Conservation (phyloP, 2,329 filamentous ascomycete genomes). For the Colletotrichum trifolii region DNA sequence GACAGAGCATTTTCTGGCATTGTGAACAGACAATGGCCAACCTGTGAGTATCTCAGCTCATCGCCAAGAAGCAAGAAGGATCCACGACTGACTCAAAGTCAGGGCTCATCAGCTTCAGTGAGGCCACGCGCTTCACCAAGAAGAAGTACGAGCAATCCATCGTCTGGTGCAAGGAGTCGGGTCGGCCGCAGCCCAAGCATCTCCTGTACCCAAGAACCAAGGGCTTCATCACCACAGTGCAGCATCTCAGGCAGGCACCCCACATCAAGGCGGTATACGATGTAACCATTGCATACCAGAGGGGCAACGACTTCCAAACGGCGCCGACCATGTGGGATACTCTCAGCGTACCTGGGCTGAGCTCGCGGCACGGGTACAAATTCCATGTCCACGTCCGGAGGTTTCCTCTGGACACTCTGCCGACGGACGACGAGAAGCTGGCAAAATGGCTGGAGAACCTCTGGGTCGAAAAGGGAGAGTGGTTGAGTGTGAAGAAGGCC, state of each 20-base stretch:
- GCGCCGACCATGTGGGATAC: slow-evolving; percentile 66
- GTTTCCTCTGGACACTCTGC: slow-evolving; percentile 60
- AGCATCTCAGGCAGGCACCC: slow-evolving; percentile 61
- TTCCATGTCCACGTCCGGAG: slow-evolving; percentile 63
- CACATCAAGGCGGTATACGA: slow-evolving; percentile 67
- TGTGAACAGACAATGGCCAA: slow-evolving; percentile 62
- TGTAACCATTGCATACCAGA: slow-evolving; percentile 64
- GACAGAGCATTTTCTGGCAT: slow-evolving; percentile 67
- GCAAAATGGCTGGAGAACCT: slow-evolving; percentile 63
- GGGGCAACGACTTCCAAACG: slow-evolving; percentile 53
- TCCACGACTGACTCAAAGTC: slow-evolving; percentile 13
- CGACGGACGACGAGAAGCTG: slow-evolving; percentile 58
- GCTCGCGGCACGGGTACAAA: slow-evolving; percentile 51
- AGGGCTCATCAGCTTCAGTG: slow-evolving; percentile 75
- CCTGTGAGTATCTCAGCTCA: slow-evolving; percentile 57
- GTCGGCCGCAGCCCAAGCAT: slow-evolving; percentile 64
- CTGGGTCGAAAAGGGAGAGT: slow-evolving; percentile 65
- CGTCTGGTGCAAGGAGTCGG: slow-evolving; percentile 62
- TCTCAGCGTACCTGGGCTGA: slow-evolving; percentile 54
- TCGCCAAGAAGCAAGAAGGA: not conserved
- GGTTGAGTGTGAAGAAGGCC: slow-evolving; percentile 56
- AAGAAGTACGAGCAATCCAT: slow-evolving; percentile 63
- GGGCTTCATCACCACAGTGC: slow-evolving; percentile 69
- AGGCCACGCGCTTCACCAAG: slow-evolving; percentile 69
- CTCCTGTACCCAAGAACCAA: slow-evolving; percentile 70